These are phyloP conservation scores for Brasilioporus rufonigricans DNA, from an alignment of 768 basidiomycete genomes.

Conservation along the genomic window DNA sequence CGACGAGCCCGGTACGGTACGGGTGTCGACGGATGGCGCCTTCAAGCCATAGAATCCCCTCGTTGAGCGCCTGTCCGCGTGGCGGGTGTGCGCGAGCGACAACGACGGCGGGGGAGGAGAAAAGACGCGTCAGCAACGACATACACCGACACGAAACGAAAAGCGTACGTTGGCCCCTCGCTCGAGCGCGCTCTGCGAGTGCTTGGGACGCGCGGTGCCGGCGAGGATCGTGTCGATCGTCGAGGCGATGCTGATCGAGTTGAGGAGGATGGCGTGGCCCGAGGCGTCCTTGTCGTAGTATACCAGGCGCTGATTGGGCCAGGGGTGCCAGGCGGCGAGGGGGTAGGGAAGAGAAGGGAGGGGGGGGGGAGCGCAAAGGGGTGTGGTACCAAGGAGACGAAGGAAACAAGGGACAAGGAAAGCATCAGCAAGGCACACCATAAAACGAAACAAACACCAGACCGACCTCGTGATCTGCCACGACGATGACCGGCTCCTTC, in stretches of 20 bases:
- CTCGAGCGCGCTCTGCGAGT: constrained; percentile 73
- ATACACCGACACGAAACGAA: too few species aligned
- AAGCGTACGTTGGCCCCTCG: constrained; percentile 45
- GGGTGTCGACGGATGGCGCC: constrained; percentile 18
- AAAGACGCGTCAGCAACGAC: too few species aligned
- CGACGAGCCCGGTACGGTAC: constrained; percentile 9
- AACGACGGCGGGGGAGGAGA: background rate
- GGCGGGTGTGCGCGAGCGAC: background rate
- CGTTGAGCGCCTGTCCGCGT: constrained; percentile 17
- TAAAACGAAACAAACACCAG: background rate
- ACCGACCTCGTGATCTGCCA: constrained; percentile 65
- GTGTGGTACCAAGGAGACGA: too few species aligned
- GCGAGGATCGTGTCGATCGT: constrained; percentile 65
- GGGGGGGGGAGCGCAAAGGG: too few species aligned
- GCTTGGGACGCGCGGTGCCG: constrained; percentile 47
- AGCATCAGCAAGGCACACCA: background rate
- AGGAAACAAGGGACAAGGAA: too few species aligned
- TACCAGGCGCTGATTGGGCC: constrained; percentile 60
- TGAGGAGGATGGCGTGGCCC: constrained; percentile 55
- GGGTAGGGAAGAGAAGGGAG: too few species aligned
- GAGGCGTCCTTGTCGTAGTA: constrained; percentile 73
- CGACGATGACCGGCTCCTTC: constrained; percentile 46
- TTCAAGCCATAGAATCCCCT: constrained; percentile 7
- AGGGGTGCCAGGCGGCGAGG: too few species aligned
- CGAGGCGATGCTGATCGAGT: constrained; percentile 56